Evolutionary conservation across 2,329 filamentous ascomycete genomes (phyloP).

Genomic region (Fusarium pilosicola): DNA sequence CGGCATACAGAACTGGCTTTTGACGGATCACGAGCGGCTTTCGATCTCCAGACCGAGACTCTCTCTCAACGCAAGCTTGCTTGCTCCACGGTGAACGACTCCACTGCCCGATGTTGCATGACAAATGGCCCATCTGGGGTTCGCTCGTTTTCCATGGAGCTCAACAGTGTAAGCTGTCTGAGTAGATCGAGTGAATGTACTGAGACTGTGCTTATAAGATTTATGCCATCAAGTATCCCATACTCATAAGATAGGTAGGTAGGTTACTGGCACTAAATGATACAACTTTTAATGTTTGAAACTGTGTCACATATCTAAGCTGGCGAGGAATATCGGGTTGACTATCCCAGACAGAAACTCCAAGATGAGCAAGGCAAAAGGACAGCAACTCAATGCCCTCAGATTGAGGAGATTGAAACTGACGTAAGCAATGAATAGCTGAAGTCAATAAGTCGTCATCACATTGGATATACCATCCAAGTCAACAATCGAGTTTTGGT

Average conservation of each 20-base stretch:
- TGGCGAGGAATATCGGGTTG: background rate
- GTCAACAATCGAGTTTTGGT: no score
- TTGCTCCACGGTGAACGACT: conserved; percentile 14
- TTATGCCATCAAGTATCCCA: background rate
- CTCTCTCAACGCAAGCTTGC: background rate
- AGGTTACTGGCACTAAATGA: background rate
- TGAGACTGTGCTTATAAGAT: background rate
- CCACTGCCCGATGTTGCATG: conserved; percentile 29
- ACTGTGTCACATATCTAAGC: background rate
- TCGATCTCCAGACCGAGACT: conserved; percentile 27
- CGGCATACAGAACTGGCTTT: conserved; percentile 14
- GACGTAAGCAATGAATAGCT: background rate
- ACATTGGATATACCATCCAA: background rate
- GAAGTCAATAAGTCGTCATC: background rate
- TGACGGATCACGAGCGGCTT: conserved; percentile 37
- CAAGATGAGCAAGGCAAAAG: background rate
- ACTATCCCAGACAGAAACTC: background rate
- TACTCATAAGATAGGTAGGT: background rate
- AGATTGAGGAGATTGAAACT: background rate
- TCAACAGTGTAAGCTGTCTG: conserved; percentile 11
- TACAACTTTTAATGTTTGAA: no score
- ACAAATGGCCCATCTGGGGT: conserved; percentile 40
- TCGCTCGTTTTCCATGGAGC: conserved; percentile 29
- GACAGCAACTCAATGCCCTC: background rate
- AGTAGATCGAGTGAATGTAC: background rate